Conservation (phyloP, 768 basidiomycete species). For the Fomitopsis serialis region DNA sequence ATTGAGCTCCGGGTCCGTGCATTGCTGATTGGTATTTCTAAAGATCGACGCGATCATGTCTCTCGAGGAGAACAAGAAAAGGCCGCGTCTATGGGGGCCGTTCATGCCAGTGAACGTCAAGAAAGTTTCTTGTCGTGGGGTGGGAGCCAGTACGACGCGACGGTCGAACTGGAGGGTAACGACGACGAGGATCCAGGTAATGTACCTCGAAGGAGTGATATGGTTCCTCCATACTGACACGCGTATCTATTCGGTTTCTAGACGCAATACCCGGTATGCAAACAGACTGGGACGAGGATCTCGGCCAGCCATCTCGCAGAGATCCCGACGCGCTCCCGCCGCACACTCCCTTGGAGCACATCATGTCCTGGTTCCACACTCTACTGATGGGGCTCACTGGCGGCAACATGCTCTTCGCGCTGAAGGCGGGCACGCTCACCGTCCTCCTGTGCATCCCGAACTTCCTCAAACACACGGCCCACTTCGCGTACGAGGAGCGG, state of each 20-base stretch:
- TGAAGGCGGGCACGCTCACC: constrained; percentile 54
- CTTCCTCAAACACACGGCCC: constrained; percentile 48
- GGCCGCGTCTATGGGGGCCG: constrained; percentile 55
- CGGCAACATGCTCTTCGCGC: constrained; percentile 62
- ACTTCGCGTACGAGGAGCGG: constrained; percentile 58
- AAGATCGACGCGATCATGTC: constrained; percentile 54
- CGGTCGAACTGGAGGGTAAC: constrained; percentile 37
- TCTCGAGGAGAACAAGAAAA: constrained; percentile 44
- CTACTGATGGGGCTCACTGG: constrained; percentile 34
- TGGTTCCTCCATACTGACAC: too few relatives aligned
- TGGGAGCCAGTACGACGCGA: constrained; percentile 41
- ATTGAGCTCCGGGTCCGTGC: constrained; percentile 41
- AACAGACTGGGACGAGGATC: constrained; percentile 36
- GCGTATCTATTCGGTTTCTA: too few relatives aligned
- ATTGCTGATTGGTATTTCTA: not conserved
- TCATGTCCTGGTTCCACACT: constrained; percentile 42
- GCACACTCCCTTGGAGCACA: constrained; percentile 46
- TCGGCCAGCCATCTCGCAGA: constrained; percentile 50
- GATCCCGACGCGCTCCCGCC: constrained; percentile 78
- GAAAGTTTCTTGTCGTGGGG: constrained; percentile 27
- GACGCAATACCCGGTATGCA: constrained; percentile 58
- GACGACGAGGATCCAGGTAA: constrained; percentile 69
- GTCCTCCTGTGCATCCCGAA: constrained; percentile 56
- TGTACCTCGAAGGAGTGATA: too few relatives aligned
- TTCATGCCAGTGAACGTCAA: constrained; percentile 16